These are phyloP conservation scores for Vicia villosa DNA, from an alignment of 306 rosid genomes.

Conservation along the genomic window DNA sequence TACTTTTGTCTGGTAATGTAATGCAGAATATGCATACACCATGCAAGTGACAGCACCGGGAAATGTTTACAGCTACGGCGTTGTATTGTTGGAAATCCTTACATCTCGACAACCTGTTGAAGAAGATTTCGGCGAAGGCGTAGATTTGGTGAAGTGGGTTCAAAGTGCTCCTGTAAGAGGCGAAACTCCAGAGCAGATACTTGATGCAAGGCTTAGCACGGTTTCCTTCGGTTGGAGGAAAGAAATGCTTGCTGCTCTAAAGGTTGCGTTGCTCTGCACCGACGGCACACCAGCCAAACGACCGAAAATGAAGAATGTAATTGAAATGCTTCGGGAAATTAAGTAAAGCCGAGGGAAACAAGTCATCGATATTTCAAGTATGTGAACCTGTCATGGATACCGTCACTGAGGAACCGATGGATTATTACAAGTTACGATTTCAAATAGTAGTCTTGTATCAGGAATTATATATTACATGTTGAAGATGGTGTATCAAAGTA, in stretches of 20 bases:
- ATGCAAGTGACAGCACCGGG: constrained; percentile 99
- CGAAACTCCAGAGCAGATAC: constrained; percentile 98
- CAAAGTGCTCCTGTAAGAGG: constrained; percentile 85
- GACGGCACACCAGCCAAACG: constrained; percentile 91
- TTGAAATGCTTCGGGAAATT: constrained; percentile 94
- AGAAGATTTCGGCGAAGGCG: constrained; percentile 89
- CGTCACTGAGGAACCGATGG: constrained; percentile 22
- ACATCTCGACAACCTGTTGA: constrained; percentile 88
- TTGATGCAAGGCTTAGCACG: constrained; percentile 87
- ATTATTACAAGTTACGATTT: constrained; percentile 23
- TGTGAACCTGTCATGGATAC: constrained; percentile 28
- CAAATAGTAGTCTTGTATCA: constrained; percentile 36
- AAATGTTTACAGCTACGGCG: constrained; percentile 96
- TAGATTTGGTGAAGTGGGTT: constrained; percentile 98
- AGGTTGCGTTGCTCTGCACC: constrained; percentile 95
- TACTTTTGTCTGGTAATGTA: constrained; percentile 33
- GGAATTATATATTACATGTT: constrained; percentile 5
- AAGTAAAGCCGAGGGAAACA: constrained; percentile 43
- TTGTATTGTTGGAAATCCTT: constrained; percentile 87
- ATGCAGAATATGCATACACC: constrained; percentile 94
- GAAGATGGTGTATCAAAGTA: background rate
- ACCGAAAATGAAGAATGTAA: constrained; percentile 93
- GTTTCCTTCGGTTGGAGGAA: constrained; percentile 97
- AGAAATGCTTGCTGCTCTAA: constrained; percentile 97
- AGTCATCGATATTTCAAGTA: constrained; percentile 21